Evolutionary conservation across 768 basidiomycete genomes (phyloP), one percentile per base, ranked within the genome.

Genomic region (Hygrophoropsis aurantiaca): DNA sequence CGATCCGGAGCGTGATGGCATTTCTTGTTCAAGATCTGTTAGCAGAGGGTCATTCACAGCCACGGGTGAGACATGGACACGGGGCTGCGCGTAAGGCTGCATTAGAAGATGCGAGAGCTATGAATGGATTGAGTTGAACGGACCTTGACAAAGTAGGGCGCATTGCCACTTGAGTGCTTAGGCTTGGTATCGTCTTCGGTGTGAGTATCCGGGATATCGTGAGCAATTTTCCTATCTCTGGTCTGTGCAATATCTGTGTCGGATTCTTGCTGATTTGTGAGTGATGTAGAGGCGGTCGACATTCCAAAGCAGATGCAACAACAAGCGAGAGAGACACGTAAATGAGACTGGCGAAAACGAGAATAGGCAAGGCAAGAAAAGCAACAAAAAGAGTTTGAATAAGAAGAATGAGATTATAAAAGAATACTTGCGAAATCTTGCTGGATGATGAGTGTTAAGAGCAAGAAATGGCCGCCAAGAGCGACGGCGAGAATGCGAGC

Each of bases 1-100:
- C 23, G 90, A 91, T 18, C 72, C 72, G 34, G 89, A 82, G 62
- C 88, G 87, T 44, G 84, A 82, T 41, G 69, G 53, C 19, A 59
- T 26, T 48, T 72, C 63, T 36, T 63, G 62, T 42, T 81, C 80
- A 46, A 67, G 71, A 54, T 82, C 79, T 47, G 67, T 63, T 52
- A 51, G 55, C 53, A 59, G 52, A 54, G 55, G 52, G 52, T 51
- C 48, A 24, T 55, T 48, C 55, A 69, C 58, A 21, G 66, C 57
- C 39, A 60, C 60, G 37, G 72, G 71, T 54, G 77, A 74, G 50
- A 81, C 64, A 52, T 75, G 75, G 33, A 80, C 63, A 54, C 70
- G 74, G 49, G 76, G 75, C 71, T 78, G 59, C 39, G 58, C 53
- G 52, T 50, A 51, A 41, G 42, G 46, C 52, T 47, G 56, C 27